A percentile compares a stretch with the other conserved stretches of the same genome.
These are phyloP conservation scores for Lepidium didymum DNA, from an alignment of 345 rosid genomes.

Conservation along the genomic window DNA sequence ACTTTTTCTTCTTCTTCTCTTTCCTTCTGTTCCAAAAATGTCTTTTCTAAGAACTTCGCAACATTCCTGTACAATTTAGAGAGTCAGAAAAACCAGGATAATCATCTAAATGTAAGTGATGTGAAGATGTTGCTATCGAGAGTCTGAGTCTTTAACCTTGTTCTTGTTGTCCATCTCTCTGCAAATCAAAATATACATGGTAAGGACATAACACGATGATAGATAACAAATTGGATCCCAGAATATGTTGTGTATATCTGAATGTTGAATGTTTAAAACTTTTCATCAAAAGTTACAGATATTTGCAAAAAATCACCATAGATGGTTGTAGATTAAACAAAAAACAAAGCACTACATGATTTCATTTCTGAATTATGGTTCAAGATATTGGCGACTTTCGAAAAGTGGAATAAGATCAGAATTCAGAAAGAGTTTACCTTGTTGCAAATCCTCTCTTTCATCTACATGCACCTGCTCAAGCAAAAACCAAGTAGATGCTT, in stretches of 20 bases:
- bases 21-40: conserved; percentile 32
- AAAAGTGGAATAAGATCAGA: not conserved
- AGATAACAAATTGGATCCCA: conserved; percentile 1
- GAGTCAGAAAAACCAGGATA: conserved; percentile 8
- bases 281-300: not conserved
- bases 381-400: not conserved
- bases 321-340: not conserved
- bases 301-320: not conserved
- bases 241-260: not conserved
- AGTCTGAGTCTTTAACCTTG: conserved; percentile 24
- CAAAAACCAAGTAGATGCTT: not conserved
- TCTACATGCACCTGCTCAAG: conserved; percentile 15
- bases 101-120: not conserved
- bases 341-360: not conserved
- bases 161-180: conserved; percentile 65
- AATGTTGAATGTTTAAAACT: not conserved
- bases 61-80: conserved; percentile 54
- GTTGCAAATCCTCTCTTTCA: conserved; percentile 18
- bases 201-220: conserved; percentile 1
- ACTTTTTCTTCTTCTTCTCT: conserved; percentile 43
- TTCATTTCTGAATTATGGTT: not conserved
- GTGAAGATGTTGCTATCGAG: not conserved
- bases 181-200: conserved; percentile 25
- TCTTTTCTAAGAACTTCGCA: conserved; percentile 37
- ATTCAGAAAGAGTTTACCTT: conserved; percentile 9